Evolutionary conservation across 2,329 filamentous ascomycete species (phyloP).

Genomic region (Claviceps sp.): DNA sequence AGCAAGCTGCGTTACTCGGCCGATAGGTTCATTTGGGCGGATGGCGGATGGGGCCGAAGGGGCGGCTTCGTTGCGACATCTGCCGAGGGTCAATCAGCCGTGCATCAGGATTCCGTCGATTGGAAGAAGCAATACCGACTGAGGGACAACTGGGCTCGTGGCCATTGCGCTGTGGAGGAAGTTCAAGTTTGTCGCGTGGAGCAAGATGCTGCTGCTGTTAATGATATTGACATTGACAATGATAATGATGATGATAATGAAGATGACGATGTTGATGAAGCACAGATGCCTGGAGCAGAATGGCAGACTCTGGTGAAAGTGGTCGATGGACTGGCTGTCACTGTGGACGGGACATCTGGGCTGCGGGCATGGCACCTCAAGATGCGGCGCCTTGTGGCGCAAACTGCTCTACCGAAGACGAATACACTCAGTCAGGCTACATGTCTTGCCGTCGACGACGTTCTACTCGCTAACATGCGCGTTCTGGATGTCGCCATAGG

Average conservation of each 20-base stretch:
- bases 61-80: constrained; percentile 16
- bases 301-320: constrained; percentile 59
- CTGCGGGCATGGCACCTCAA: constrained; percentile 69
- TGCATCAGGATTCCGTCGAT: constrained; percentile 34
- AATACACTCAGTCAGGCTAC: constrained; percentile 31
- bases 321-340: constrained; percentile 63
- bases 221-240: constrained; percentile 16
- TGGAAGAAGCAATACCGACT: constrained; percentile 88
- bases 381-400: constrained; percentile 46
- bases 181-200: constrained; percentile 42
- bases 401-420: constrained; percentile 20
- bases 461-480: constrained; percentile 25
- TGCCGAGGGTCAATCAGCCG: background rate
- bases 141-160: constrained; percentile 80
- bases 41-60: constrained; percentile 24
- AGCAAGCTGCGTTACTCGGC: constrained; percentile 32
- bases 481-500: constrained; percentile 52
- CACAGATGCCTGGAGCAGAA: constrained; percentile 16
- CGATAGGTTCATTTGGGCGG: constrained; percentile 30
- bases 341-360: constrained; percentile 55
- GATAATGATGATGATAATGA: constrained; percentile 12
- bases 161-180: constrained; percentile 68
- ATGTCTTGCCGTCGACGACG: constrained; percentile 52
- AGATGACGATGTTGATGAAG: constrained; percentile 9
- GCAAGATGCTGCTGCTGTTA: constrained; percentile 5